phyloP scores from a whole-genome alignment of 371 early-diverging fungal species.

The Chytridiales sp. region DNA sequence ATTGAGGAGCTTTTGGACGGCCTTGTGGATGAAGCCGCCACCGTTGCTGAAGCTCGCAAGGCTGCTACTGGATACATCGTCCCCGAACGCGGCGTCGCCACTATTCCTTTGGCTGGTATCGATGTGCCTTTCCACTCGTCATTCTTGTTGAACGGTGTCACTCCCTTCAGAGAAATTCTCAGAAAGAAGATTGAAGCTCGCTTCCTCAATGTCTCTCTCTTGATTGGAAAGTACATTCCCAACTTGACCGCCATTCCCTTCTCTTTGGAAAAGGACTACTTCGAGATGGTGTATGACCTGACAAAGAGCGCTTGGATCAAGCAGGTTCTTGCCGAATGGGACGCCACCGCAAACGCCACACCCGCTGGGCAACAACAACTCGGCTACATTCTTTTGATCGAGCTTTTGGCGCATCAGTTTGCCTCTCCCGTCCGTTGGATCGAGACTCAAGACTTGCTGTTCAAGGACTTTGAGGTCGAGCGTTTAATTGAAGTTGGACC shows the following conservation, averaged over 20 bases:
- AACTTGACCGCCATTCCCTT: slow-evolving; percentile 94
- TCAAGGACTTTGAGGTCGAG: slow-evolving; percentile 76
- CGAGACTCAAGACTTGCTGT: slow-evolving; percentile 92
- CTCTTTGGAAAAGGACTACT: slow-evolving; percentile 74
- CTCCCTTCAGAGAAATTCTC: slow-evolving; percentile 88
- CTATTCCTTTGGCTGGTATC: slow-evolving; percentile 89
- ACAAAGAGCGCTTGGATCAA: slow-evolving; percentile 73
- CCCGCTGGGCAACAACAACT: slow-evolving; percentile 82
- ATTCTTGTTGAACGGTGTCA: slow-evolving; percentile 86
- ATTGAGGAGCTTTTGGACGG: slow-evolving; percentile 77
- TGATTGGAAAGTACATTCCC: slow-evolving; percentile 87
- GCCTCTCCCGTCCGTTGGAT: slow-evolving; percentile 91
- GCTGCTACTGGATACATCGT: slow-evolving; percentile 62
- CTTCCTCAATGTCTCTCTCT: slow-evolving; percentile 73
- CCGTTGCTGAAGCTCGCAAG: slow-evolving; percentile 57
- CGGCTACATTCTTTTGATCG: slow-evolving; percentile 83
- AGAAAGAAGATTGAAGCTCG: slow-evolving; percentile 76
- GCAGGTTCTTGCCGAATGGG: slow-evolving; percentile 83
- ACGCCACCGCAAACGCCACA: slow-evolving; percentile 64
- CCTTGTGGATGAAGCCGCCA: slow-evolving; percentile 74
- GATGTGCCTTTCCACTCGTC: slow-evolving; percentile 97
- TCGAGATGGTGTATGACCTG: slow-evolving; percentile 69
- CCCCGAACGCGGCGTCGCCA: slow-evolving; percentile 87
- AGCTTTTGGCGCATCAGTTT: slow-evolving; percentile 87
- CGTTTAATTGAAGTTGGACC: slow-evolving; percentile 93